Evolutionary conservation across 805 yeast genomes (phyloP), one percentile per base, ranked within the genome.

Genomic region (Lachancea waltii): DNA sequence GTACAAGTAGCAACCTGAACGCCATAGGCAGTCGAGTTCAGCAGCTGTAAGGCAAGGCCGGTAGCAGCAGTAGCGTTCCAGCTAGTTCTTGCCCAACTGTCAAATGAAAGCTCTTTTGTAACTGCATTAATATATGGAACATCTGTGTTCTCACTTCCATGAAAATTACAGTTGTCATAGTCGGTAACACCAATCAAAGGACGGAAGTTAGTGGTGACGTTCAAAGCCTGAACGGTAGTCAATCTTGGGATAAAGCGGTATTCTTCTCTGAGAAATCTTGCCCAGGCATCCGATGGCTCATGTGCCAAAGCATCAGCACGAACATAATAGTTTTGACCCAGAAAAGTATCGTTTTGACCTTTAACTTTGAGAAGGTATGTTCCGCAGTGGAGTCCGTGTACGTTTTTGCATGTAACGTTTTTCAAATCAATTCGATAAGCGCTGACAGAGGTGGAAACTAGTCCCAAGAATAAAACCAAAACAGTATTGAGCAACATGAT

Each of bases 311-410:
- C 45, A n/a, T 45, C 49, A 16, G 46, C 45, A 5, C 47, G 45
- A 21, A 45, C 47, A 13, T 40, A 43, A 10, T 43, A 36, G 24
- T 40, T 38, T 16, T 33, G 42, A 19, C 48, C 48, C 6, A 45
- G 19, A 24, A 34, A 40, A 10, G 43, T 36, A 9, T 37, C 41
- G 14, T 43, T 41, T 22, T 36, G 35, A 20, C 38, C 45, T 17
- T 39, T 45, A 16, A 45, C 44, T 30, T 38, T 36, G 36, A 43
- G 18, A 16, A 35, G 38, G 19, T 45, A 45, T 18, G 47, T 43
- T 15, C 49, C 49, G 25, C 49, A 45, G 29, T 38, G 49, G 11
- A 40, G 41, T 3, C 49, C 49, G 23, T 43, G 49, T 8, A 45
- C 30, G 14, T 23, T 37, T 11, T 33, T n/a, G n/a, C 49, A 45